Conservation (phyloP, 352 stramenopile genomes). For the Globisporangium mamillatum region DNA sequence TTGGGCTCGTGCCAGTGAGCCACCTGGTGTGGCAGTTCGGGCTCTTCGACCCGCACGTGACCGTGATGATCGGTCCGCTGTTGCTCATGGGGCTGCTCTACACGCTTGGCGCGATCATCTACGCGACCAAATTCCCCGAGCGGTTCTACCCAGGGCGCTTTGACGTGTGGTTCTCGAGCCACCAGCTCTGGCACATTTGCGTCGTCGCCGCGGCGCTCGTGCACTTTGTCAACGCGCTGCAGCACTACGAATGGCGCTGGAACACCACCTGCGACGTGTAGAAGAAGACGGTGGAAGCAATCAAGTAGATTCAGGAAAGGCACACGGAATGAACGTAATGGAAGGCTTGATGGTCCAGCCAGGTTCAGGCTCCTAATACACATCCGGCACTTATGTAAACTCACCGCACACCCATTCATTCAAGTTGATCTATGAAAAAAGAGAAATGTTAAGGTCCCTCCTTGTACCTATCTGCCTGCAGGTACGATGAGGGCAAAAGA, state of each 20-base stretch:
- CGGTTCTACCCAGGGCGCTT: constrained; percentile 82
- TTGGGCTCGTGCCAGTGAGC: constrained; percentile 69
- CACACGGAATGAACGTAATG: not conserved
- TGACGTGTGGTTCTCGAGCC: constrained; percentile 83
- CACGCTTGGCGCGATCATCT: constrained; percentile 79
- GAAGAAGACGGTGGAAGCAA: constrained; percentile 6
- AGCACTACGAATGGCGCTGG: constrained; percentile 87
- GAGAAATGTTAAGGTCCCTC: too few relatives aligned
- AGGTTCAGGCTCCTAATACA: not conserved
- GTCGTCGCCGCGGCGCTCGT: constrained; percentile 83
- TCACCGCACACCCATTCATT: too few relatives aligned
- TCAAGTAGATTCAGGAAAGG: not conserved
- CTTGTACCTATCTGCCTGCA: too few relatives aligned
- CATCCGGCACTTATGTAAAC: not conserved
- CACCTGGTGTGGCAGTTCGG: constrained; percentile 79
- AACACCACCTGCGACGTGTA: constrained; percentile 76
- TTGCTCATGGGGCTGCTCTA: constrained; percentile 77
- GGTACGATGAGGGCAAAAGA: too few relatives aligned
- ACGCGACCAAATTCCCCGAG: constrained; percentile 83
- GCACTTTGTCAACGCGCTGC: constrained; percentile 78
- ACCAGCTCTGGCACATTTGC: constrained; percentile 89
- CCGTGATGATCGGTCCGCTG: constrained; percentile 78
- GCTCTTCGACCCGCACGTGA: constrained; percentile 78
- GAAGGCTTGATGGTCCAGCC: not conserved
- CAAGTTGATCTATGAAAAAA: too few relatives aligned